These are phyloP conservation scores for Podospora pseudocomata DNA, from an alignment of 495 filamentous ascomycete species.

Conservation along the genomic window DNA sequence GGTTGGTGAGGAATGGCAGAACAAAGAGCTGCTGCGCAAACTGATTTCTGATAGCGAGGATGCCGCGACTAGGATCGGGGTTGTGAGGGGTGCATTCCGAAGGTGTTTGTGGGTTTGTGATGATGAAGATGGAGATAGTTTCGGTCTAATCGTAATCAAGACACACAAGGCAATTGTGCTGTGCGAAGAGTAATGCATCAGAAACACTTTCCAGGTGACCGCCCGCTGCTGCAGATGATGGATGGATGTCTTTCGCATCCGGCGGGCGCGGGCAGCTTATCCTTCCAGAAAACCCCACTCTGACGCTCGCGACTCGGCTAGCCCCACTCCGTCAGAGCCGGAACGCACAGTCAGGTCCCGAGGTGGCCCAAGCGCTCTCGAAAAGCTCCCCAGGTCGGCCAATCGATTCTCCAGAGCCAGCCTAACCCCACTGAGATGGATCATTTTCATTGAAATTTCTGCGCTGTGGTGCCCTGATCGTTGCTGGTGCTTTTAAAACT, in stretches of 20 bases:
- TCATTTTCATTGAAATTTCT: constrained; percentile 1
- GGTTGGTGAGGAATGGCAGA: not conserved
- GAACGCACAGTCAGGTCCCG: not conserved
- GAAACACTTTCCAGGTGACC: not conserved
- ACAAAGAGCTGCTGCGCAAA: not conserved
- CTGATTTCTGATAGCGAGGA: not conserved
- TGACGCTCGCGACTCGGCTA: not conserved
- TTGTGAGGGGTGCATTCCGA: not conserved
- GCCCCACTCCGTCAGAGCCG: not conserved
- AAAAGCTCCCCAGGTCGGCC: not conserved
- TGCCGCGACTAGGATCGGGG: not conserved
- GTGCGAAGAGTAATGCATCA: not conserved
- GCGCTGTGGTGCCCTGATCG: not conserved
- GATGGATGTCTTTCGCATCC: not conserved
- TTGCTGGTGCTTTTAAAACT: constrained; percentile 1
- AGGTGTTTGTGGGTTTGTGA: not conserved
- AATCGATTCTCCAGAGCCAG: constrained; percentile 10
- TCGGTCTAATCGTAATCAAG: not conserved
- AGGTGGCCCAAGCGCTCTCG: not conserved
- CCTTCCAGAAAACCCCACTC: not conserved
- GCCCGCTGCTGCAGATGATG: too few relatives aligned
- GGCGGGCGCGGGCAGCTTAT: not conserved
- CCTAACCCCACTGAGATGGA: constrained; percentile 1
- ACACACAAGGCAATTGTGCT: not conserved
- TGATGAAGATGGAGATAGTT: not conserved